These are phyloP conservation scores for Phytophthora pinifolia DNA, from an alignment of 352 stramenopile genomes.

Conservation along the genomic window DNA sequence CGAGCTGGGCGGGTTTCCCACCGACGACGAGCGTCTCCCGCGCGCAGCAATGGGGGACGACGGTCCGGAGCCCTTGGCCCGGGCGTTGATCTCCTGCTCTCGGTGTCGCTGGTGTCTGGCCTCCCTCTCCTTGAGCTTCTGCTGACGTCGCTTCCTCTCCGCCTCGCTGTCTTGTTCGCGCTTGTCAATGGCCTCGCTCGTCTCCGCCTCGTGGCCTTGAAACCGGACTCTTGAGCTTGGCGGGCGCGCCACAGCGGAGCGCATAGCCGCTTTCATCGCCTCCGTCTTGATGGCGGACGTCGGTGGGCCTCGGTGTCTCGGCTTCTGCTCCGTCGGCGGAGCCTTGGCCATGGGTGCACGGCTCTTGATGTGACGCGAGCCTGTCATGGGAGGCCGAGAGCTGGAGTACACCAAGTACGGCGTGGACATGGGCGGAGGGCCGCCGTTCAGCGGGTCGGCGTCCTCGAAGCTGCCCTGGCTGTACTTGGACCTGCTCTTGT, in stretches of 20 bases:
- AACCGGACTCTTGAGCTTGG: constrained; percentile 45
- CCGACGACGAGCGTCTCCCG: constrained; percentile 17
- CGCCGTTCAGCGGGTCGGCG: constrained; percentile 36
- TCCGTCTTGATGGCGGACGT: constrained; percentile 4
- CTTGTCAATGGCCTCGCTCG: constrained; percentile 11
- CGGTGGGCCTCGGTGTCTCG: constrained; percentile 7
- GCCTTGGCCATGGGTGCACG: constrained; percentile 1
- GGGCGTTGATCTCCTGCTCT: constrained; percentile 18
- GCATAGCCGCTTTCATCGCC: constrained; percentile 23
- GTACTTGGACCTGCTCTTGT: constrained; percentile 50
- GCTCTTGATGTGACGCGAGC: constrained; percentile 20
- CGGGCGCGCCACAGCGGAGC: constrained; percentile 18
- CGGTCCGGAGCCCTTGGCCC: constrained; percentile 11
- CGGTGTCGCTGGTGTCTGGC: constrained; percentile 16
- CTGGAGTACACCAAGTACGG: constrained; percentile 50
- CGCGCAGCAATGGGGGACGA: constrained; percentile 24
- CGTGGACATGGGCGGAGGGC: constrained; percentile 39
- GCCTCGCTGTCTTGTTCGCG: constrained; percentile 11
- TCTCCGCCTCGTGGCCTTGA: constrained; percentile 24
- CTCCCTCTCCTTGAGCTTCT: constrained; percentile 15
- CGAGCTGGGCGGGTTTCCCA: constrained; percentile 40
- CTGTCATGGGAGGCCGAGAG: constrained; percentile 17
- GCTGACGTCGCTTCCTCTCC: constrained; percentile 23
- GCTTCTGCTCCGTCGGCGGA: constrained; percentile 1
- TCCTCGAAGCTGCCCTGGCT: constrained; percentile 11